phyloP scores from a whole-genome alignment of 768 basidiomycete species.

The Tulasnella sp. region DNA sequence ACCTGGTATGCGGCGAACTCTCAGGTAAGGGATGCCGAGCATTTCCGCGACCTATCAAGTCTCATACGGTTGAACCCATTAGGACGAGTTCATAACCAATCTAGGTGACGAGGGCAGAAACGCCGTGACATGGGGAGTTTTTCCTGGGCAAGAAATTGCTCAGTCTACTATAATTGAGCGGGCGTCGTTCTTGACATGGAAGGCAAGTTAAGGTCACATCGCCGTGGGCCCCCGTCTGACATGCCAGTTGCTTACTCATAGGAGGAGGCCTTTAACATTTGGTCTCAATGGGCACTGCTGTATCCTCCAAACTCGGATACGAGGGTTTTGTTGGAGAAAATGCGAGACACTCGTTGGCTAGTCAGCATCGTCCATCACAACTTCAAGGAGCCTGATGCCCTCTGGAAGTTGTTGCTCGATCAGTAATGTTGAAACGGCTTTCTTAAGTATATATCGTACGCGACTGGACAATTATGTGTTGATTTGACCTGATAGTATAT shows the following conservation, averaged over 20 bases:
- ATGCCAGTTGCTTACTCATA: conserved; percentile 44
- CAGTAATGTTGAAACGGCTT: not conserved
- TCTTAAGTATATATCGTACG: not conserved
- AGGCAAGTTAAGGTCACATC: conserved; percentile 57
- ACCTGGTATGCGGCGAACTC: conserved; percentile 86
- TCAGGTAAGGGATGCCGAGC: conserved; percentile 56
- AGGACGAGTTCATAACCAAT: conserved; percentile 84
- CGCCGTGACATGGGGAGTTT: conserved; percentile 98
- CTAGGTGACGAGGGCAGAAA: conserved; percentile 78
- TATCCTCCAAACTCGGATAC: conserved; percentile 77
- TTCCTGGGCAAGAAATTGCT: conserved; percentile 93
- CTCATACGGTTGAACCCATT: conserved; percentile 9
- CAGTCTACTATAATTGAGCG: conserved; percentile 97
- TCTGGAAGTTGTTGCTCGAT: conserved; percentile 83
- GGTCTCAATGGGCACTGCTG: conserved; percentile 91
- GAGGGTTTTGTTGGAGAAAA: conserved; percentile 68
- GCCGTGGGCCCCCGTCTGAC: not conserved
- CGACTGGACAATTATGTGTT: not conserved
- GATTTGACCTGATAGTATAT: not conserved
- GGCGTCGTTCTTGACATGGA: conserved; percentile 95
- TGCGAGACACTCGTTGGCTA: conserved; percentile 81
- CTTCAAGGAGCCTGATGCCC: conserved; percentile 72
- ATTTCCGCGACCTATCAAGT: not conserved
- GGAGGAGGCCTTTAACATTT: conserved; percentile 97
- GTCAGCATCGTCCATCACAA: conserved; percentile 94